Percentiles rank a stretch among this genome's conserved stretches.
These are phyloP conservation scores for Populus trichocarpa DNA, from an alignment of 441 rosid species.

Conservation along the genomic window DNA sequence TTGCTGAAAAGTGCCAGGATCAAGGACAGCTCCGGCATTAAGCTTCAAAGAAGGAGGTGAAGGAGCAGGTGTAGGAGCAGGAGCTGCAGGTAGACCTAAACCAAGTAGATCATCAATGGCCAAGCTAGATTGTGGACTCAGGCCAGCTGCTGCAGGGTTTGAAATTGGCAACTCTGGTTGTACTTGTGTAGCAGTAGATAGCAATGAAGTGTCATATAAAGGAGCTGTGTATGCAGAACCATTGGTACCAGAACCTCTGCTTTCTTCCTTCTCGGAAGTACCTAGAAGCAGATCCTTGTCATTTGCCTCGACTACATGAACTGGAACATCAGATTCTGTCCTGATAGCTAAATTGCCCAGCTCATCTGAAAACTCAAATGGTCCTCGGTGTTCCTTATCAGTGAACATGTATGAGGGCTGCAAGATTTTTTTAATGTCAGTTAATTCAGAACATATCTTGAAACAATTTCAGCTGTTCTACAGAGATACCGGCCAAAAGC, in stretches of 20 bases:
- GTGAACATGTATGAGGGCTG: constrained; percentile 99
- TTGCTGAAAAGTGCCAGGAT: constrained; percentile 84
- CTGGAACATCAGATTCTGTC: constrained; percentile 64
- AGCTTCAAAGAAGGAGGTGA: constrained; percentile 73
- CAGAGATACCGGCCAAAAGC: neutral
- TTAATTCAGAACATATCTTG: constrained; percentile 8
- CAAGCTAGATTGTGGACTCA: constrained; percentile 48
- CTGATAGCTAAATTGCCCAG: constrained; percentile 60
- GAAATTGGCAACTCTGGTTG: constrained; percentile 50
- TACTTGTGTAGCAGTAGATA: constrained; percentile 36
- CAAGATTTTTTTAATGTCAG: constrained; percentile 25
- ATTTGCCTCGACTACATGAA: constrained; percentile 76
- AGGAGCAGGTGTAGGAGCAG: constrained; percentile 40
- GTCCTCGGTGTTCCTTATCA: constrained; percentile 88
- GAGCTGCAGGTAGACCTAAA: constrained; percentile 54
- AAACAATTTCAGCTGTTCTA: neutral
- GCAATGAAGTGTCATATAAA: constrained; percentile 40
- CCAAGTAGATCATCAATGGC: constrained; percentile 89
- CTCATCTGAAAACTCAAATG: constrained; percentile 89
- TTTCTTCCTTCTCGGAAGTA: constrained; percentile 80
- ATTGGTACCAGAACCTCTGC: constrained; percentile 39
- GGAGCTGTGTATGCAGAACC: constrained; percentile 76
- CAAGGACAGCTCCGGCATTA: constrained; percentile 68
- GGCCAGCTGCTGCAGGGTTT: constrained; percentile 29
- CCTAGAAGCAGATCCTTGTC: constrained; percentile 87